Conservation (phyloP, 345 rosid genomes). For the Linum lewisii region DNA sequence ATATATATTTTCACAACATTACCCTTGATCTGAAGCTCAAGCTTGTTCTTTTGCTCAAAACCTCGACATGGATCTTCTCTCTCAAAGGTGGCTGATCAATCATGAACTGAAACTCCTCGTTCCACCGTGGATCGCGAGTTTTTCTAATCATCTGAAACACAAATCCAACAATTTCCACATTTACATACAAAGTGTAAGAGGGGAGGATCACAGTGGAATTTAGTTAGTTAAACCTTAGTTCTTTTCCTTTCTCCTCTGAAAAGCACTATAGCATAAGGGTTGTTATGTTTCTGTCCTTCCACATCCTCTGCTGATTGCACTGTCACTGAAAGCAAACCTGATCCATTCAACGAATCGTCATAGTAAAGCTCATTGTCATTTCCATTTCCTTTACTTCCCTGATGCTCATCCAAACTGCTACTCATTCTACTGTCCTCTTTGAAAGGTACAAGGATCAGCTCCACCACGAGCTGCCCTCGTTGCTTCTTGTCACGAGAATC, state of each 20-base stretch:
- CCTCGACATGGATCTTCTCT: slow-evolving; percentile 48
- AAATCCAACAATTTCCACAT: neutral
- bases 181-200: neutral
- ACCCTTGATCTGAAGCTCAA: slow-evolving; percentile 53
- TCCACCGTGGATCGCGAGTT: slow-evolving; percentile 58
- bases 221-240: slow-evolving; percentile 41
- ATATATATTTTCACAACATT: slow-evolving; percentile 5
- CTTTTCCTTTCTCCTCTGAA: slow-evolving; percentile 60
- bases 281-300: slow-evolving; percentile 50
- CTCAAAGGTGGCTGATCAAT: slow-evolving; percentile 56
- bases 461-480: slow-evolving; percentile 48
- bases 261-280: slow-evolving; percentile 53
- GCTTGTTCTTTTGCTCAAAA: slow-evolving; percentile 45
- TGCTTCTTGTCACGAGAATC: slow-evolving; percentile 42
- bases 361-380: slow-evolving; percentile 20
- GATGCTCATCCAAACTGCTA: slow-evolving; percentile 16
- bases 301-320: slow-evolving; percentile 61
- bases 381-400: slow-evolving; percentile 27
- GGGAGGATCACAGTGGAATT: neutral
- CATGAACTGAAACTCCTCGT: slow-evolving; percentile 55
- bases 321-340: slow-evolving; percentile 55
- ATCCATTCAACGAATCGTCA: slow-evolving; percentile 28
- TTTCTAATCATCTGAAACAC: slow-evolving; percentile 38
- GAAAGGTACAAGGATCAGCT: slow-evolving; percentile 56
- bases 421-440: slow-evolving; percentile 39